A percentile compares a stretch with the other conserved stretches of the same genome.
phyloP scores from a whole-genome alignment of 2,329 filamentous ascomycete genomes.

The Venturia nashicola region DNA sequence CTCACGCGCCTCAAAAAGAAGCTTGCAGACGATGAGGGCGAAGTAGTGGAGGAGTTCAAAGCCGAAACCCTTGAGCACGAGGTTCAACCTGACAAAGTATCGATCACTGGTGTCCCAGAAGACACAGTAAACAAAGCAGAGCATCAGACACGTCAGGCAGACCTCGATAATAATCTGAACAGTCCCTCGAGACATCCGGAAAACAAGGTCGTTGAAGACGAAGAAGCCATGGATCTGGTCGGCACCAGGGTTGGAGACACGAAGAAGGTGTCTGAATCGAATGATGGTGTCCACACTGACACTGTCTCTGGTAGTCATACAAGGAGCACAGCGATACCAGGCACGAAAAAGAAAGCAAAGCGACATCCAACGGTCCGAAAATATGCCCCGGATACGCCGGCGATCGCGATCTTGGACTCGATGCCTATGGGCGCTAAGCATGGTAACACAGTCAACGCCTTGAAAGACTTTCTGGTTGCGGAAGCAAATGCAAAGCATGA shows the following conservation, averaged over 20 bases:
- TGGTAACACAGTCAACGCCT: slow-evolving; percentile 47
- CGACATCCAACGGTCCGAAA: slow-evolving; percentile 11
- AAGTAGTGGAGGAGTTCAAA: neutral
- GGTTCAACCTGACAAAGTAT: neutral
- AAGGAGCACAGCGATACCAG: neutral
- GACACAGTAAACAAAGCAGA: neutral
- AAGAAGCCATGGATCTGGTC: neutral
- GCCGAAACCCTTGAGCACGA: neutral
- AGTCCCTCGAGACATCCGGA: neutral
- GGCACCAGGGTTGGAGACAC: neutral
- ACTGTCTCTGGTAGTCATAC: neutral
- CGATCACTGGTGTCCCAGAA: neutral
- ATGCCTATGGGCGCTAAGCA: slow-evolving; percentile 54
- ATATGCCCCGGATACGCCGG: slow-evolving; percentile 10
- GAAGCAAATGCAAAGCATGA: slow-evolving; percentile 58
- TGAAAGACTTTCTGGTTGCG: slow-evolving; percentile 65
- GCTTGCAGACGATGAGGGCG: neutral
- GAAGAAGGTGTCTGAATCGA: neutral
- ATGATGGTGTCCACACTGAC: neutral
- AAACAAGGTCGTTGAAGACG: neutral
- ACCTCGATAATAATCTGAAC: neutral
- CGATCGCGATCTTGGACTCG: slow-evolving; percentile 61
- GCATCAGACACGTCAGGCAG: neutral
- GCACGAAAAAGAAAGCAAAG: slow-evolving; percentile 14
- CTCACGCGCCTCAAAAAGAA: slow-evolving; percentile 47